phyloP scores from a whole-genome alignment of 2,329 filamentous ascomycete genomes.

The Trichoderma brevicompactum region DNA sequence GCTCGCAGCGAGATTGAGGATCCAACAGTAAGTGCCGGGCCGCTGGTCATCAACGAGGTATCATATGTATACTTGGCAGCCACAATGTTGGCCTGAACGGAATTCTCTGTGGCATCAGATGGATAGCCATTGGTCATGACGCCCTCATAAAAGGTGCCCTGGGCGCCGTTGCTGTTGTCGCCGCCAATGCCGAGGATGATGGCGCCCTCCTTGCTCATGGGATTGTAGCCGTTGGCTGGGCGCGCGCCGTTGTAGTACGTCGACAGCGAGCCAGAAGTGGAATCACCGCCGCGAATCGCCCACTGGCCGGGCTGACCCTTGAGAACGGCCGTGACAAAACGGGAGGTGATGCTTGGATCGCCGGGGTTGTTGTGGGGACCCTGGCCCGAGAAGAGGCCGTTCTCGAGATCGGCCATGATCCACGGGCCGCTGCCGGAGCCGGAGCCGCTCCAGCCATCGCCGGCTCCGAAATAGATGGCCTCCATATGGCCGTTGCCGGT shows the following conservation, averaged over 20 bases:
- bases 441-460: not conserved
- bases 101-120: slow-evolving; percentile 9
- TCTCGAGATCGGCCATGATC: slow-evolving; percentile 20
- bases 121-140: slow-evolving; percentile 20
- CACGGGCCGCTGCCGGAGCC: slow-evolving; percentile 11
- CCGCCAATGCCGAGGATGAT: slow-evolving; percentile 16
- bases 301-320: slow-evolving; percentile 12
- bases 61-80: slow-evolving; percentile 11
- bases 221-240: slow-evolving; percentile 7
- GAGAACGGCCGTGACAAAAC: slow-evolving; percentile 8
- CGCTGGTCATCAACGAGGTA: slow-evolving; percentile 5
- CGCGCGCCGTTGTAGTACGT: slow-evolving; percentile 16
- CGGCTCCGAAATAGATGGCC: slow-evolving; percentile 17
- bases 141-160: slow-evolving; percentile 21
- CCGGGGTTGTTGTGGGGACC: slow-evolving; percentile 4
- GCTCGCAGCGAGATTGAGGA: slow-evolving; percentile 6
- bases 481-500: slow-evolving; percentile 25
- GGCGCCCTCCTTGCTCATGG: slow-evolving; percentile 20
- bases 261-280: slow-evolving; percentile 5
- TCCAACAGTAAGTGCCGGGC: not conserved
- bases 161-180: slow-evolving; percentile 3
- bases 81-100: slow-evolving; percentile 19
- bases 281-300: slow-evolving; percentile 7
- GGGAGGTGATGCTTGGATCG: not conserved
- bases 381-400: slow-evolving; percentile 5